Evolutionary conservation across 768 basidiomycete genomes (phyloP), one percentile per base, ranked within the genome.

Genomic region (Suillus spraguei): DNA sequence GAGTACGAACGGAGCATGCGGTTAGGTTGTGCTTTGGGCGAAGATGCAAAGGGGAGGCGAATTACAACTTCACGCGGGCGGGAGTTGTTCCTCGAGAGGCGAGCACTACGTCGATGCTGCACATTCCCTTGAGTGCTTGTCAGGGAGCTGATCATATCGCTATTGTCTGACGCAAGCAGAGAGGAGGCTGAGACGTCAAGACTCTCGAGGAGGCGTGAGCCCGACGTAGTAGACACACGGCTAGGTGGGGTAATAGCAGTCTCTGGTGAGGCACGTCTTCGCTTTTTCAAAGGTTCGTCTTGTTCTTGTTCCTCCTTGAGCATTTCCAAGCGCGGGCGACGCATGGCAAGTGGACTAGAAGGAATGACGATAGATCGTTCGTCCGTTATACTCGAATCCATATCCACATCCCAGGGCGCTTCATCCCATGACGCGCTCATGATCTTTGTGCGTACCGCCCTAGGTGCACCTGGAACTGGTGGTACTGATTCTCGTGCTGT

Each of bases 281-380:
- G 54, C 68, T 32, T 60, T 63, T 33, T 59, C 55, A 38, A 56
- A 39, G 55, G 50, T 20, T 69, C 69, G 8, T 49, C 49, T 0
- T 64, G 65, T 47, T 77, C 76, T 14, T 64, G 70, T 60, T 72
- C 76, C 49, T 76, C 75, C 55, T 59, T 61, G 20, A 76, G 63
- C 56, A 73, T 67, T 36, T 36, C 67, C 63, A 33, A 63, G 68
- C 20, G 60, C 17, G 39, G 59, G 61, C 4, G 41, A 16, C 69
- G 73, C 58, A 65, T 59, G 5, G 68, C 68, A 17, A 76, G 71
- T 10, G 75, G 70, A 33, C 73, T 76, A 14, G 75, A 74, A 42
- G 70, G 66, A 41, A 60, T 35, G 13, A 62, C 13, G 0, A 17
- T 10, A 5, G n/a, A 17, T 24, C 61, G 49, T 24, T 72, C 72